A percentile compares a stretch with the other conserved stretches of the same genome.
Conservation (phyloP, 208 protist genomes). For the Leishmania aethiopica region DNA sequence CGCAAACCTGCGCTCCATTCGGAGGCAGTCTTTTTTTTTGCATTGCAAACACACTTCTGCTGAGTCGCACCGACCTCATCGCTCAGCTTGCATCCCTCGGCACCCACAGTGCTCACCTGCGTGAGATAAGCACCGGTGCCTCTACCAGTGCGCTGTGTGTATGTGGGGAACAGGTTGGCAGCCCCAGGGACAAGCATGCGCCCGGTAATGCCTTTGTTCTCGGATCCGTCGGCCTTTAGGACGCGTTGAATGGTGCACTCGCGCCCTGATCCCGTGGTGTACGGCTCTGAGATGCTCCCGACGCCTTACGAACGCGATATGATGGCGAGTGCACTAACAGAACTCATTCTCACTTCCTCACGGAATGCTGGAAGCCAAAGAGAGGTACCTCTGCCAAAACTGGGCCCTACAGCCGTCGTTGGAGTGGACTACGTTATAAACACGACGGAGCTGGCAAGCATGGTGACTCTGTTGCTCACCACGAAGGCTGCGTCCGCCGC, state of each 20-base stretch:
- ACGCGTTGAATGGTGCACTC: constrained; percentile 51
- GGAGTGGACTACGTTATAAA: constrained; percentile 62
- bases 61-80: constrained; percentile 33
- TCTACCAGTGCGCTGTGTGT: constrained; percentile 59
- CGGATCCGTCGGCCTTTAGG: constrained; percentile 56
- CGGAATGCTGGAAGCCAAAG: neutral
- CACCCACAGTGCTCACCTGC: constrained; percentile 28
- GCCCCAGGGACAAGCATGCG: constrained; percentile 15
- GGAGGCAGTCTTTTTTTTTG: constrained; percentile 58
- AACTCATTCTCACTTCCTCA: constrained; percentile 31
- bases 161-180: constrained; percentile 29
- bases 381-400: constrained; percentile 44
- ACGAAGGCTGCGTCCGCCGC: constrained; percentile 41
- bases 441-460: constrained; percentile 59
- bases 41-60: constrained; percentile 45
- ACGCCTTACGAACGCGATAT: neutral
- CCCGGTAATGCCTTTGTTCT: constrained; percentile 62
- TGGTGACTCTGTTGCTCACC: constrained; percentile 36
- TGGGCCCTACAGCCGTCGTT: constrained; percentile 57
- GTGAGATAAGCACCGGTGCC: constrained; percentile 64
- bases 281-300: constrained; percentile 50
- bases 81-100: constrained; percentile 34
- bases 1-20: constrained; percentile 32
- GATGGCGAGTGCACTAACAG: neutral
- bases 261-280: constrained; percentile 55